Evolutionary conservation across 139 green algal species (phyloP), one percentile per base, ranked within the genome.

Genomic region (Haematococcus sp.): DNA sequence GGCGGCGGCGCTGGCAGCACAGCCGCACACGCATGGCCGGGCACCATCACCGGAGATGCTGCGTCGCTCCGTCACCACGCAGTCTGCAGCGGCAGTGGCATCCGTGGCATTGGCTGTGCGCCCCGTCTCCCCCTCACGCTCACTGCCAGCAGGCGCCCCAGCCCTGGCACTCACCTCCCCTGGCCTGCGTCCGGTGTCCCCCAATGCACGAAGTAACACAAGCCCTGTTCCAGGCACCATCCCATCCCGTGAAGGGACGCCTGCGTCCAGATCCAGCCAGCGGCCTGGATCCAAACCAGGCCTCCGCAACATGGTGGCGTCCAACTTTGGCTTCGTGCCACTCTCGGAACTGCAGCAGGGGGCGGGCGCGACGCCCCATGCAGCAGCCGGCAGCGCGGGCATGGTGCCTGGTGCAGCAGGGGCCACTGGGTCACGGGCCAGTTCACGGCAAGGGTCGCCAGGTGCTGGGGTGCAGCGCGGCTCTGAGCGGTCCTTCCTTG

Each of bases 291-390:
- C 40, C 40, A 49, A 49, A 49, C 11, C 40, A 49, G 40, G 40
- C 40, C 40, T 49, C 7, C 40, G 40, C 31, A 34, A 68, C 60
- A 44, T 27, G 16, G 32, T 70, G 4, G 31, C 63, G 22, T 54
- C 63, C 34, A 70, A 70, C 63, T 55, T 49, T 52, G 63, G 63
- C 17, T 33, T 33, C 11, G 63, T 70, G 22, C 31, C 63, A 11
- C 32, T 70, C 20, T 4, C 13, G 5, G 60, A 28, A 15, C 31
- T 68, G n/a, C 19, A 23, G 19, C 5, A 44, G 28, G 28, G 5
- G 9, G 16, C 60, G 28, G 40, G 32, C 13, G 17, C 40, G 40
- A 13, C n/a, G n/a, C n/a, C n/a, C n/a, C n/a, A n/a, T n/a, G n/a
- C 28, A 35, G 16, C n/a, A 55, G 40, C 52, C 54, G 40, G 70